A percentile compares a stretch with the other conserved stretches of the same genome.
Conservation (phyloP, 768 basidiomycete genomes). For the Mrakia blollopis region DNA sequence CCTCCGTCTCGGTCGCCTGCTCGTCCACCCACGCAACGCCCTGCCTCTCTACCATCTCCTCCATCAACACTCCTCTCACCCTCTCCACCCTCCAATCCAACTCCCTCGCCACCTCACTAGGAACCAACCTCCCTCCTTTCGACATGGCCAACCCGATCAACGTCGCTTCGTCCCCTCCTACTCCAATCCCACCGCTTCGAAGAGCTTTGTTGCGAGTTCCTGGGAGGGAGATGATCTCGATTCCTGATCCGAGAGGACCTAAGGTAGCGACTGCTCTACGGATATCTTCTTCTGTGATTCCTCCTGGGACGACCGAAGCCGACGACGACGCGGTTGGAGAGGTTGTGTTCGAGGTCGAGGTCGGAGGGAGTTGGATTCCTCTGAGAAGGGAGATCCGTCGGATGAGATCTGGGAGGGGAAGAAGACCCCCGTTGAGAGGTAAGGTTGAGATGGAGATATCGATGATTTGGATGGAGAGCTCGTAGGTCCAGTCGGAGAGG, state of each 20-base stretch:
- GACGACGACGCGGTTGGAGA: no score
- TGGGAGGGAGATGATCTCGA: constrained; percentile 72
- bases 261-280: constrained; percentile 77
- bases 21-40: constrained; percentile 94
- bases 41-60: constrained; percentile 75
- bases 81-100: constrained; percentile 76
- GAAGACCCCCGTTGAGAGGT: constrained; percentile 76
- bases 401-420: constrained; percentile 80
- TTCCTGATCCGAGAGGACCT: constrained; percentile 84
- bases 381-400: constrained; percentile 71
- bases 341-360: constrained; percentile 37
- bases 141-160: constrained; percentile 58
- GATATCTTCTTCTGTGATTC: constrained; percentile 80
- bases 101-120: constrained; percentile 54
- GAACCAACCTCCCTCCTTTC: constrained; percentile 58
- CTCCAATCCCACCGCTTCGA: constrained; percentile 71
- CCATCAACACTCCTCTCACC: constrained; percentile 70
- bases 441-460: constrained; percentile 47
- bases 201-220: constrained; percentile 45
- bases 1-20: constrained; percentile 57
- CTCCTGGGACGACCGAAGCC: constrained; percentile 54
- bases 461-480: constrained; percentile 90
- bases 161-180: constrained; percentile 82
- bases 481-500: constrained; percentile 90
- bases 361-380: constrained; percentile 44